Evolutionary conservation across 2,329 filamentous ascomycete species (phyloP), one percentile per base, ranked within the genome.

Genomic region (Beauveria sp.): DNA sequence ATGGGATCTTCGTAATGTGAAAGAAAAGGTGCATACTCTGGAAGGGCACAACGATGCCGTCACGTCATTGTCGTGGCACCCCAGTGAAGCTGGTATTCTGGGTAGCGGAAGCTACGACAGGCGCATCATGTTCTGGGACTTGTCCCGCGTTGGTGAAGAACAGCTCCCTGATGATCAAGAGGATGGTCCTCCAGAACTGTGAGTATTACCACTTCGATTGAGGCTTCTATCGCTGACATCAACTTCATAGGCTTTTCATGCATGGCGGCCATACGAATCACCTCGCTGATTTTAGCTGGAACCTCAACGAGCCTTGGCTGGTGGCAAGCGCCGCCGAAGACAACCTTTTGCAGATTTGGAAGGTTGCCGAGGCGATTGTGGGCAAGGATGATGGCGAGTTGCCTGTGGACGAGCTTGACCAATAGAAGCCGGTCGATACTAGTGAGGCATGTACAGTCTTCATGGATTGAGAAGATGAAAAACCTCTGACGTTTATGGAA

Each of bases 241-340:
- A 5, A 20, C 6, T 40, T 58, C 46, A 6, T 63, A 92, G 90
- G 52, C 79, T 99, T 1, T 99, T 99, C 77, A 98, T 99, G 93
- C 95, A 99, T 70, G 95, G 95, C 64, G 95, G 95, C 38, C 96
- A 99, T 78, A 99, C 95, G 12, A 97, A 97, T 76, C 89, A 96
- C 67, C 86, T 99, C 64, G 92, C 91, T 42, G 96, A 99, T 75
- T 99, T 99, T 71, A 93, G 89, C 76, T 99, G 93, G 93, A 99
- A 99, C 75, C 86, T 86, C 67, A 96, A 96, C 72, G 92, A 97
- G 70, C 93, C 93, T 5, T 99, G 96, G 96, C 85, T 97, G 60
- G 90, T 99, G 67, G 93, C 92, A 73, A 96, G 90, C 64, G 93
- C 95, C 18, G 95, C 93, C 1, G 96, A 99, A 73, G 95, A 99